These are phyloP conservation scores for Curvularia hawaiiensis DNA, from an alignment of 2,329 filamentous ascomycete species.

Conservation along the genomic window DNA sequence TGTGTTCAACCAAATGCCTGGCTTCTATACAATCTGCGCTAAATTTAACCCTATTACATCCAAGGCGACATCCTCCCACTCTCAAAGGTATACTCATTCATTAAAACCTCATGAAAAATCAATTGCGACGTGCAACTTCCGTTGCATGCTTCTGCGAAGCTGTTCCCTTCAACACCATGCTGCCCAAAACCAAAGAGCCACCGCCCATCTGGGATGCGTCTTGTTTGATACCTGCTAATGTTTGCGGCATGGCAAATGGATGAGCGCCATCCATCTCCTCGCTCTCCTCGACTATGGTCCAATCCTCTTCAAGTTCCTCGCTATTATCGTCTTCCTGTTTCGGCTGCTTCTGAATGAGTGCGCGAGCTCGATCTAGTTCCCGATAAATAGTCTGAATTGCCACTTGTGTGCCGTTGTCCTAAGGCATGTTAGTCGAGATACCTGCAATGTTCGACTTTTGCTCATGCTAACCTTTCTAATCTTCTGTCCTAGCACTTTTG, in stretches of 20 bases:
- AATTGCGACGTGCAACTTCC: constrained; percentile 28
- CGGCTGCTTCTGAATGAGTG: constrained; percentile 70
- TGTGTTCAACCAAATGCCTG: neutral
- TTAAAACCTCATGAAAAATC: constrained; percentile 12
- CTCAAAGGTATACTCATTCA: constrained; percentile 13
- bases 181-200: constrained; percentile 35
- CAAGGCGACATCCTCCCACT: constrained; percentile 5
- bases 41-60: constrained; percentile 6
- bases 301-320: constrained; percentile 79
- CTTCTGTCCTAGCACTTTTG: constrained; percentile 78
- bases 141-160: constrained; percentile 27
- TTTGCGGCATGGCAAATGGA: constrained; percentile 29
- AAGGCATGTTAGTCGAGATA: constrained; percentile 22
- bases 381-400: constrained; percentile 94
- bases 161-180: constrained; percentile 37
- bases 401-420: constrained; percentile 89
- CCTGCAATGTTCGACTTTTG: constrained; percentile 27
- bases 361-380: constrained; percentile 90
- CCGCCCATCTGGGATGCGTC: constrained; percentile 30
- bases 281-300: constrained; percentile 81
- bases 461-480: constrained; percentile 74
- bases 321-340: constrained; percentile 44
- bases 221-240: constrained; percentile 28
- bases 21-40: constrained; percentile 4
- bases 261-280: constrained; percentile 44